Evolutionary conservation across 805 yeast species (phyloP).

Genomic region (Cyberlindnera maritima): DNA sequence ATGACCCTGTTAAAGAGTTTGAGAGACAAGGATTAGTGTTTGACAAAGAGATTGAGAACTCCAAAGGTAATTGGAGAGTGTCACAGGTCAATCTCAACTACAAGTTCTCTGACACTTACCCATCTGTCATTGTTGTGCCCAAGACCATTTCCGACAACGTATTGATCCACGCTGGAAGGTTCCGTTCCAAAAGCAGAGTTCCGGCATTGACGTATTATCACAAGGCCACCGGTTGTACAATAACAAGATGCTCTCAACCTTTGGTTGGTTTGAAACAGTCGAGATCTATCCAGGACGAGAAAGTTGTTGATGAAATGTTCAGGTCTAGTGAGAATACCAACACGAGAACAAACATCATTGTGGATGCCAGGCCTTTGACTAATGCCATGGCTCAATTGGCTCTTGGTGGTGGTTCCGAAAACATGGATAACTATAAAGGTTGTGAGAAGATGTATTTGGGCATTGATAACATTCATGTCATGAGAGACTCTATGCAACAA

Average conservation of each 20-base stretch:
- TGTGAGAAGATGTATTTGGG: slow-evolving; percentile 77
- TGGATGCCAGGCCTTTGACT: slow-evolving; percentile 89
- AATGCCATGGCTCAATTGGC: slow-evolving; percentile 97
- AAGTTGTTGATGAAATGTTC: slow-evolving; percentile 71
- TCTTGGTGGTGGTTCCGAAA: slow-evolving; percentile 96
- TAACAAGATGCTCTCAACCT: slow-evolving; percentile 91
- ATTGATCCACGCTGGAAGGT: slow-evolving; percentile 78
- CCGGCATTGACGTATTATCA: slow-evolving; percentile 82
- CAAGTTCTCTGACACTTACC: slow-evolving; percentile 73
- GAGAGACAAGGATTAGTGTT: slow-evolving; percentile 63
- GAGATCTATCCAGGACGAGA: slow-evolving; percentile 90
- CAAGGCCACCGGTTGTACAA: slow-evolving; percentile 65
- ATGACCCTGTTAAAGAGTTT: slow-evolving; percentile 62
- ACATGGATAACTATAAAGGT: slow-evolving; percentile 77
- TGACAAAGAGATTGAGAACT: slow-evolving; percentile 15
- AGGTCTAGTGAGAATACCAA: slow-evolving; percentile 42
- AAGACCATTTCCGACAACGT: slow-evolving; percentile 76
- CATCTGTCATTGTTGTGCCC: slow-evolving; percentile 68
- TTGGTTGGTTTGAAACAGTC: slow-evolving; percentile 85
- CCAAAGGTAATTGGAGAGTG: slow-evolving; percentile 58
- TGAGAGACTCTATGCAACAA: slow-evolving; percentile 77
- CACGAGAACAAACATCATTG: slow-evolving; percentile 64
- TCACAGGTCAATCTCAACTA: slow-evolving; percentile 63
- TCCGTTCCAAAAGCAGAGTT: slow-evolving; percentile 79
- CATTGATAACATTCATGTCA: slow-evolving; percentile 92